Conservation (phyloP, 1,284 basidiomycete genomes). For the Irpex sp. region DNA sequence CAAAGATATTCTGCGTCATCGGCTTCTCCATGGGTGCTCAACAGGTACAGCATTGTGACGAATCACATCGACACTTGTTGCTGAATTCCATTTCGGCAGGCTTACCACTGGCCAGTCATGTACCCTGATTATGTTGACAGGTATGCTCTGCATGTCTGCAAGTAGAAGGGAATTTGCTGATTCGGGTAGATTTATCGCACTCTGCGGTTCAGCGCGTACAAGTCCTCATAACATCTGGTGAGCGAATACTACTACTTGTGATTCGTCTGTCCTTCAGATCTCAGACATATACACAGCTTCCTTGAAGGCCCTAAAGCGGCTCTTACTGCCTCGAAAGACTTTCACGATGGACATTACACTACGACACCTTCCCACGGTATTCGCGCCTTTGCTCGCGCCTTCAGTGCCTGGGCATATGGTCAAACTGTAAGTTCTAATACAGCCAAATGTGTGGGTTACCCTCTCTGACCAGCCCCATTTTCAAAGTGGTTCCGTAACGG, state of each 20-base stretch:
- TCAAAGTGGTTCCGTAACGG: constrained; percentile 55
- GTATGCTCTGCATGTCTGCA: constrained; percentile 20
- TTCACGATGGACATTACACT: constrained; percentile 52
- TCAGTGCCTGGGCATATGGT: constrained; percentile 59
- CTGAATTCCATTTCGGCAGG: constrained; percentile 26
- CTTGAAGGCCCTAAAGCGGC: constrained; percentile 59
- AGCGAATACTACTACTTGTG: constrained; percentile 5
- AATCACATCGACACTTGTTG: neutral
- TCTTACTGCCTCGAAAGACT: constrained; percentile 53
- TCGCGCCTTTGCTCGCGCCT: constrained; percentile 53
- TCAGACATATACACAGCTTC: constrained; percentile 35
- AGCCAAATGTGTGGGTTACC: neutral
- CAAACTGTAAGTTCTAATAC: constrained; percentile 37
- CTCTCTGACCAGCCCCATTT: neutral
- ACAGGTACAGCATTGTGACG: constrained; percentile 32
- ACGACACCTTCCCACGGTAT: constrained; percentile 44
- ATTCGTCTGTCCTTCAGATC: neutral
- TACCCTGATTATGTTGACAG: constrained; percentile 56
- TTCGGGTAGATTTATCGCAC: constrained; percentile 37
- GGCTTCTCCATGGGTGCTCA: constrained; percentile 66
- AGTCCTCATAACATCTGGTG: constrained; percentile 60
- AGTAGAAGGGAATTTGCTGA: neutral
- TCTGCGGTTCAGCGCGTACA: constrained; percentile 59
- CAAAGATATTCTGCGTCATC: constrained; percentile 46
- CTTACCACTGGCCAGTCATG: constrained; percentile 59